Evolutionary conservation across 305 asterid genomes (phyloP), one percentile per base, ranked within the genome.

Genomic region (Solanum aculeatissimum): DNA sequence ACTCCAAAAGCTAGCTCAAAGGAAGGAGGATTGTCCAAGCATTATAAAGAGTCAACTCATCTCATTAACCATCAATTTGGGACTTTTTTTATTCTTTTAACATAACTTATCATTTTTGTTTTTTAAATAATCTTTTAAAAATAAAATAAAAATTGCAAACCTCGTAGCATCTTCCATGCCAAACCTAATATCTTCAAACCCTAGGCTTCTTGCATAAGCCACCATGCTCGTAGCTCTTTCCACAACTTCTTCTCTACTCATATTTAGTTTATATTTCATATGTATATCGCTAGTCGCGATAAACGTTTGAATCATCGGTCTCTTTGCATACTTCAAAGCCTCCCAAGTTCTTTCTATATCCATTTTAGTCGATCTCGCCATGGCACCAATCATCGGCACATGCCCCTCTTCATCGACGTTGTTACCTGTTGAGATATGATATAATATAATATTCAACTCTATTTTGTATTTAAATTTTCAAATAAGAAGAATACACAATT

Each of bases 261-360:
- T 94, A 85, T 91, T 93, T 91, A 94, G 83, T 97, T 96, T 94
- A 85, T 88, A 87, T 82, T 90, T 84, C 99, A 96, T 93, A 74
- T 96, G 99, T 87, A 96, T 93, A 84, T 91, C 95, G 86, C 99
- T 94, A n/a, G 99, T 96, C 1, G 99, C 98, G 60, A 96, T 94
- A 86, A 94, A 94, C 42, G 95, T 93, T 60, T 91, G 95, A 80
- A 96, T 94, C 90, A 97, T 91, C 0, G 98, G 97, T 87, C 85
- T 91, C 91, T 89, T 91, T 3, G 98, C 99, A 60, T 62, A 43
- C 91, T 91, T 91, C 85, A 94, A 98, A 0, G 98, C 97, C 88
- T 94, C 99, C 99, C 99, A 96, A 51, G 95, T 86, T 91, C 86
- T 93, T 4, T 92, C 96, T 32, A 94, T 94, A 70, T 96, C 98